Evolutionary conservation across 2,329 filamentous ascomycete species (phyloP), one percentile per base, ranked within the genome.

Genomic region (Purpureocillium lavendulum): DNA sequence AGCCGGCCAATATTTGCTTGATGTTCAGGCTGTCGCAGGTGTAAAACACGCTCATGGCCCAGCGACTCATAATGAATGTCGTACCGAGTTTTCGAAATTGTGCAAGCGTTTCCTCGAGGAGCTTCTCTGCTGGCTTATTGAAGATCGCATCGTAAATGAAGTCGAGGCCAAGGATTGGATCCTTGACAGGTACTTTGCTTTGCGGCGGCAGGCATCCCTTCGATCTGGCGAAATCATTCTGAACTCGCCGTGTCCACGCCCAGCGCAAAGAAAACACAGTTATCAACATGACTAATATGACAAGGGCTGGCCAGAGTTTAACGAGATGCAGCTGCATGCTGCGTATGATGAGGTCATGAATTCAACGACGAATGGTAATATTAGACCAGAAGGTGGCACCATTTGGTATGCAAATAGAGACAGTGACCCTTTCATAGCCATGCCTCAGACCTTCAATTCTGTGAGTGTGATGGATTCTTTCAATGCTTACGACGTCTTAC

Each of bases 1-100:
- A 66, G 1, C 64, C 64, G 1, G 72, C 68, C 2, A 80, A 62
- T 3, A 79, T 61, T 1, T 73, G 66, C 46, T 77, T 72, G 37
- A 79, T 60, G 45, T 79, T 80, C 11, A 65, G 64, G 1, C 65
- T 61, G 17, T 77, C 73, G 31, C 59, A 58, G 1, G 59, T 62
- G 33, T 59, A 59, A 8, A 59, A 54, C 4, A 61, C 49, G 18
- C 54, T 45, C 52, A 53, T 59, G 1, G 58, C 53, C 53, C 54
- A 59, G 26, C 59, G 41, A 39, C 46, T 53, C 26, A 58, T 53
- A 12, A 52, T 49, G 30, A 61, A 61, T 3, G 60, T 64, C 8
- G 49, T 43, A 2, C 58, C 58, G 39, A 60, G 57, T 28, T 40
- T 36, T 13, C 45, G 44, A 36, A 60, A 62, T 2, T 42, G 43